These are phyloP conservation scores for Boletus patriciae DNA, from an alignment of 768 basidiomycete species.

Conservation along the genomic window DNA sequence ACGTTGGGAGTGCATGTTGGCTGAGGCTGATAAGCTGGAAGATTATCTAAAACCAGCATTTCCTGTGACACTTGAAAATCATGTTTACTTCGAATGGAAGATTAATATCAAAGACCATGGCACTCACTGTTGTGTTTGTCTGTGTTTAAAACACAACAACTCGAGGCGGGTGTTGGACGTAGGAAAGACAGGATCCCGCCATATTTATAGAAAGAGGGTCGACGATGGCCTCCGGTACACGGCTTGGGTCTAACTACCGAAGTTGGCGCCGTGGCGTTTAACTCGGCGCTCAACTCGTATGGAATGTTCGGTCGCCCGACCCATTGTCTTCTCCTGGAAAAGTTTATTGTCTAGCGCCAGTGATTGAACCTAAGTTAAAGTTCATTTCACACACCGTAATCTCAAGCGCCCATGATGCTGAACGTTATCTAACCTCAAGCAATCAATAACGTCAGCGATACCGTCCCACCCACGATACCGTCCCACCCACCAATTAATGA, in stretches of 20 bases:
- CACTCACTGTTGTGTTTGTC: constrained; percentile 11
- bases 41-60: neutral
- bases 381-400: neutral
- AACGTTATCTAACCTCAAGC: neutral
- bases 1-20: constrained; percentile 30
- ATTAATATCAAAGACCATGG: neutral
- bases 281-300: neutral
- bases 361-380: neutral
- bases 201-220: constrained; percentile 12
- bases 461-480: no score
- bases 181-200: neutral
- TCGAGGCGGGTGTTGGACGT: neutral
- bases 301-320: constrained; percentile 1
- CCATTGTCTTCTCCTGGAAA: neutral
- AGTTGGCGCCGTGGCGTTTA: neutral
- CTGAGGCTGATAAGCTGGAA: constrained; percentile 12
- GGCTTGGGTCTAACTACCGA: neutral
- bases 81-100: neutral
- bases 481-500: neutral
- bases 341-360: constrained; percentile 1
- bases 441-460: constrained; percentile 4
- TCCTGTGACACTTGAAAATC: constrained; percentile 5
- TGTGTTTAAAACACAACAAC: neutral
- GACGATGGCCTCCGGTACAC: neutral
- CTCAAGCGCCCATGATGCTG: neutral